Conservation (phyloP, 2,329 filamentous ascomycete species). For the Balansia obtecta region DNA sequence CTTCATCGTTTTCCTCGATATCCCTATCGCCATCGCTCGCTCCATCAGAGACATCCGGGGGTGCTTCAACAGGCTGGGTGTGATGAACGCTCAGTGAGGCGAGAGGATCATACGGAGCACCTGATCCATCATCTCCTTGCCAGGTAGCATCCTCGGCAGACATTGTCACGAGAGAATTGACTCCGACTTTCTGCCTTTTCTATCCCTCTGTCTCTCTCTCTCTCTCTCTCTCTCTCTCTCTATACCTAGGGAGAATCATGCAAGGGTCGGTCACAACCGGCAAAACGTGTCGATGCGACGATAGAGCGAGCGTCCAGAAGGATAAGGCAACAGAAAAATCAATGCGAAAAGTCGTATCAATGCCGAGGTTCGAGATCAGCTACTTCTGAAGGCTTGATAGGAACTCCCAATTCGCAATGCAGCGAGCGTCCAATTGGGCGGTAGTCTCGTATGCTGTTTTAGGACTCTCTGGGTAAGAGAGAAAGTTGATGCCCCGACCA, state of each 20-base stretch:
- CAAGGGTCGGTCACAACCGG: no score
- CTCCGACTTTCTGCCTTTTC: no score
- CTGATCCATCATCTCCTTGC: constrained; percentile 42
- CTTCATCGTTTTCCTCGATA: constrained; percentile 38
- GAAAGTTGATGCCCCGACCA: not conserved
- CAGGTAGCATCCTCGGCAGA: constrained; percentile 32
- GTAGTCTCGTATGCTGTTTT: not conserved
- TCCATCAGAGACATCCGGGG: constrained; percentile 32
- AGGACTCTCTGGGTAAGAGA: not conserved
- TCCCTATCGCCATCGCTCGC: constrained; percentile 36
- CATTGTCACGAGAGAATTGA: constrained; percentile 14
- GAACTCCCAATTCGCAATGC: no score
- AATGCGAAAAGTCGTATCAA: no score
- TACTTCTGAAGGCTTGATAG: no score
- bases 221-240: no score
- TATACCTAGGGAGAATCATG: no score
- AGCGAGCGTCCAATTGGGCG: not conserved
- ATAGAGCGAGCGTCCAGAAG: no score
- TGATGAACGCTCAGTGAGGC: constrained; percentile 36
- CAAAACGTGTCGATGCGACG: no score
- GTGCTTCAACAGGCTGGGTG: constrained; percentile 40
- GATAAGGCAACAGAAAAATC: no score
- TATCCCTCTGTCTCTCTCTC: no score
- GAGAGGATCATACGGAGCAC: constrained; percentile 42
- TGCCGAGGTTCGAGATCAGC: no score